Evolutionary conservation across 1,284 basidiomycete species (phyloP).

Genomic region (Ustilago esculenta): DNA sequence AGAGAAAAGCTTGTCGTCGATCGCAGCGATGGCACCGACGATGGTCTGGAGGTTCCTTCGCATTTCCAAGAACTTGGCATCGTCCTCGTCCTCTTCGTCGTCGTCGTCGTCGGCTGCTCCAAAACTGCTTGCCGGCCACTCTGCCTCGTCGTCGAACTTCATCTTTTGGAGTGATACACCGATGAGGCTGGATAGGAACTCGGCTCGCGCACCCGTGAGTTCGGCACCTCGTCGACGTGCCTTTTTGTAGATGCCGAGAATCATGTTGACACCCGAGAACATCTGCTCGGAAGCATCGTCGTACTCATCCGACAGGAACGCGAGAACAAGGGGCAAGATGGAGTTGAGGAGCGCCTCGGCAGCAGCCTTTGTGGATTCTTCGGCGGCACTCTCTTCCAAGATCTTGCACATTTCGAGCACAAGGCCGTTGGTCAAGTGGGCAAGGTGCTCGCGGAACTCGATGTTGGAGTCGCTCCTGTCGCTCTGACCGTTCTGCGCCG

Average conservation of each 20-base stretch:
- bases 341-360: slow-evolving; percentile 77
- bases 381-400: slow-evolving; percentile 74
- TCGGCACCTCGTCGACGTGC: slow-evolving; percentile 48
- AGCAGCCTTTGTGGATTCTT: slow-evolving; percentile 75
- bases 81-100: slow-evolving; percentile 77
- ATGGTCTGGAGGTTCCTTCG: slow-evolving; percentile 86
- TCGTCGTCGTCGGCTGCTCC: slow-evolving; percentile 77
- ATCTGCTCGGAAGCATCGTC: slow-evolving; percentile 63
- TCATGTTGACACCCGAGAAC: slow-evolving; percentile 53
- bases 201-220: slow-evolving; percentile 61
- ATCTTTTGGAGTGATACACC: slow-evolving; percentile 82
- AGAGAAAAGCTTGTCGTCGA: slow-evolving; percentile 83
- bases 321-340: slow-evolving; percentile 82
- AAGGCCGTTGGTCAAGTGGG: slow-evolving; percentile 82
- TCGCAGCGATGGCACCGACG: slow-evolving; percentile 80
- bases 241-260: slow-evolving; percentile 62
- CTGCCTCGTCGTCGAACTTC: slow-evolving; percentile 73
- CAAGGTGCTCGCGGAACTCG: slow-evolving; percentile 89
- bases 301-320: slow-evolving; percentile 87
- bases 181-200: slow-evolving; percentile 80
- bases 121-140: slow-evolving; percentile 77
- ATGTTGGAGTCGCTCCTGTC: slow-evolving; percentile 76
- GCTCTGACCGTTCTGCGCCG: slow-evolving; percentile 50
- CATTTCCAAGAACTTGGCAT: slow-evolving; percentile 82
- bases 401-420: slow-evolving; percentile 87